A percentile compares a stretch with the other conserved stretches of the same genome.
These are phyloP conservation scores for Infundibulicybe gibba DNA, from an alignment of 768 basidiomycete species.

Conservation along the genomic window DNA sequence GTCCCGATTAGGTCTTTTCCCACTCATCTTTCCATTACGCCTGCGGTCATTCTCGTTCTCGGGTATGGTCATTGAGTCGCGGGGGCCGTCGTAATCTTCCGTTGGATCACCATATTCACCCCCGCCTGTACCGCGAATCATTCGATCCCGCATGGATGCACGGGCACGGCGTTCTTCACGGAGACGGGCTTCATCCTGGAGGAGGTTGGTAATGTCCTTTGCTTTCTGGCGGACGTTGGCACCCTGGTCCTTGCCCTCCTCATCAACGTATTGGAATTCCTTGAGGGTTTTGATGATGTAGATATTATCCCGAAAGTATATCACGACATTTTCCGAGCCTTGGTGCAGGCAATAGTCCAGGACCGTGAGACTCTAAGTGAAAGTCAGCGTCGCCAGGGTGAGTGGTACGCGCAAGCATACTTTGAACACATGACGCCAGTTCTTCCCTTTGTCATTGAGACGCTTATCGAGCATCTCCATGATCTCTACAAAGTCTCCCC, in stretches of 20 bases:
- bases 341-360: constrained; percentile 96
- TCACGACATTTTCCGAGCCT: constrained; percentile 96
- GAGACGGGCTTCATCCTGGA: constrained; percentile 82
- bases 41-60: constrained; percentile 45
- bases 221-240: constrained; percentile 98
- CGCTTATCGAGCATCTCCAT: constrained; percentile 99
- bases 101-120: constrained; percentile 23
- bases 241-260: constrained; percentile 94
- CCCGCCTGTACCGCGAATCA: constrained; percentile 62
- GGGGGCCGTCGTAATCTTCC: constrained; percentile 20
- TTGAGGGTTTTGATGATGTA: constrained; percentile 99
- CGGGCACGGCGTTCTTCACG: constrained; percentile 80
- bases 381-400: not conserved
- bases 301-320: constrained; percentile 96
- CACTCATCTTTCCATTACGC: constrained; percentile 19
- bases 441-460: constrained; percentile 98
- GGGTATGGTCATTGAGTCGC: not conserved
- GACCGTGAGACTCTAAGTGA: constrained; percentile 74
- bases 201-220: constrained; percentile 94
- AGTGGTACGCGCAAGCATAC: constrained; percentile 29
- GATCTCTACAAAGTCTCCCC: constrained; percentile 97
- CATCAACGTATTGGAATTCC: constrained; percentile 96
- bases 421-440: constrained; percentile 99
- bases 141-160: constrained; percentile 92
- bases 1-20: constrained; percentile 40